These are phyloP conservation scores for Penicillium sp. DNA, from an alignment of 2,329 filamentous ascomycete genomes.

Conservation along the genomic window DNA sequence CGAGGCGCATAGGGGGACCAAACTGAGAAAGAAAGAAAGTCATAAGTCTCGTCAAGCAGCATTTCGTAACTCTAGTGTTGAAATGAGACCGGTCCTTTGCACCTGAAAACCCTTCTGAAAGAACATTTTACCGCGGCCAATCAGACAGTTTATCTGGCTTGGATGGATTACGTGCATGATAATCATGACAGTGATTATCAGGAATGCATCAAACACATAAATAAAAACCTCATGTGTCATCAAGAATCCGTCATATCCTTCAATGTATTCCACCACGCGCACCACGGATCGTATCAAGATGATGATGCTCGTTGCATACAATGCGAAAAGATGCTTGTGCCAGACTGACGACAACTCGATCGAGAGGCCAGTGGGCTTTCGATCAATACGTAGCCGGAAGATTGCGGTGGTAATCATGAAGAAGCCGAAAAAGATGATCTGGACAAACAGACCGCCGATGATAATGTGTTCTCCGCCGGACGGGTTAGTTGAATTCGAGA, in stretches of 20 bases:
- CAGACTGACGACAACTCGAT: slow-evolving; percentile 25
- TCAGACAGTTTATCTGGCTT: slow-evolving; percentile 9
- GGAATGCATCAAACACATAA: slow-evolving; percentile 21
- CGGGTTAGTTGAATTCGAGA: neutral
- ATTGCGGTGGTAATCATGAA: slow-evolving; percentile 24
- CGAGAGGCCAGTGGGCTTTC: slow-evolving; percentile 25
- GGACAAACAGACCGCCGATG: slow-evolving; percentile 29
- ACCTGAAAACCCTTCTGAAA: slow-evolving; percentile 1
- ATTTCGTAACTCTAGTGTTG: neutral
- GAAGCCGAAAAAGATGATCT: slow-evolving; percentile 29
- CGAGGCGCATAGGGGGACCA: neutral
- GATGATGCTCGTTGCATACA: slow-evolving; percentile 18
- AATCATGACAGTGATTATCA: slow-evolving; percentile 17
- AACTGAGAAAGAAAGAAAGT: neutral
- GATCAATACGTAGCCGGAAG: slow-evolving; percentile 27
- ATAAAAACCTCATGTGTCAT: slow-evolving; percentile 20
- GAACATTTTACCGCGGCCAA: neutral
- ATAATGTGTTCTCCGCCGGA: slow-evolving; percentile 24
- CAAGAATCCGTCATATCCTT: slow-evolving; percentile 19
- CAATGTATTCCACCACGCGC: slow-evolving; percentile 20
- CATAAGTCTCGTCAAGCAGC: neutral
- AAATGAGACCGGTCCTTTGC: neutral
- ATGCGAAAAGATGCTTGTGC: slow-evolving; percentile 33
- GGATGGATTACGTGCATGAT: slow-evolving; percentile 1
- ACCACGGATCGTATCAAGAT: slow-evolving; percentile 21